Conservation (phyloP, 495 filamentous ascomycete genomes). For the Terfezia boudieri region DNA sequence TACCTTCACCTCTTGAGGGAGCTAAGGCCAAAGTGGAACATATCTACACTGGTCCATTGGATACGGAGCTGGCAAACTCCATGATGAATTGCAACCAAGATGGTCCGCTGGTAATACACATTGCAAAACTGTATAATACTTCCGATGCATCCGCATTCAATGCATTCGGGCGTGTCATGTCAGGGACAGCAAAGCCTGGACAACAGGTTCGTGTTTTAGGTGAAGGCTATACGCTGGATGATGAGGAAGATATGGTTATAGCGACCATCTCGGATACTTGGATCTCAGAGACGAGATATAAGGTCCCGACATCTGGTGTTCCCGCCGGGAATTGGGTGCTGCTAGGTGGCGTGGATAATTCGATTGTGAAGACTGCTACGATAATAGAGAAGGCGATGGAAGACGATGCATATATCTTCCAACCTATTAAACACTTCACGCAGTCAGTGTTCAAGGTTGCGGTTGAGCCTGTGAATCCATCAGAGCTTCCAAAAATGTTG, state of each 20-base stretch:
- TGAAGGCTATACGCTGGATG: constrained; percentile 87
- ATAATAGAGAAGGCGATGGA: constrained; percentile 61
- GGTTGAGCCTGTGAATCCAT: constrained; percentile 93
- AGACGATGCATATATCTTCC: constrained; percentile 84
- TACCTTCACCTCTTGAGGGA: constrained; percentile 70
- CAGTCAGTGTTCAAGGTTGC: constrained; percentile 96
- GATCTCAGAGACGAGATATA: constrained; percentile 87
- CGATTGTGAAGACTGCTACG: constrained; percentile 95
- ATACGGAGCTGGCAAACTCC: constrained; percentile 56
- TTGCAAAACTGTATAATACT: constrained; percentile 82
- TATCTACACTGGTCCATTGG: constrained; percentile 90
- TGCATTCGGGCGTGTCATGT: constrained; percentile 80
- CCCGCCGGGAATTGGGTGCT: constrained; percentile 93
- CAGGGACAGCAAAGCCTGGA: constrained; percentile 64
- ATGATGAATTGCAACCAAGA: constrained; percentile 72
- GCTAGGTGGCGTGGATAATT: constrained; percentile 81
- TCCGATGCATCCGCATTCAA: constrained; percentile 70
- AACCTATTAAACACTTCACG: constrained; percentile 79
- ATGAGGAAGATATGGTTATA: constrained; percentile 90
- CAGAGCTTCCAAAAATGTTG: constrained; percentile 96
- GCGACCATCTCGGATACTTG: constrained; percentile 77
- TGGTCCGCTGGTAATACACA: constrained; percentile 69
- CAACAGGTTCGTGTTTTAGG: constrained; percentile 77
- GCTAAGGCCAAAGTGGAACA: constrained; percentile 51
- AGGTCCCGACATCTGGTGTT: constrained; percentile 70